Evolutionary conservation across 2,329 filamentous ascomycete genomes (phyloP).

Genomic region (Fusarium veterinarium): DNA sequence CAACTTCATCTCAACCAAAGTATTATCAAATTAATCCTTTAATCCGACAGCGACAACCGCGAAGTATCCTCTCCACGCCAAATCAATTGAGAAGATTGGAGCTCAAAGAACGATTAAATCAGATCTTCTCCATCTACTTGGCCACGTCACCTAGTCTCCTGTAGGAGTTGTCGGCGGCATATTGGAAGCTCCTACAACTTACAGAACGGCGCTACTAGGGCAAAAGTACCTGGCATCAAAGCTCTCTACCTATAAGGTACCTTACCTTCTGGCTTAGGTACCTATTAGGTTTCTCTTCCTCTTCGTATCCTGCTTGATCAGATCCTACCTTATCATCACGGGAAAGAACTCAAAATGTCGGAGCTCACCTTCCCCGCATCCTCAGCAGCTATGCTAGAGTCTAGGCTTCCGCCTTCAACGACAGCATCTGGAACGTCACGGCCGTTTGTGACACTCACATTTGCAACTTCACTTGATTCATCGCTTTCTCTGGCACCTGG

Average conservation of each 20-base stretch:
- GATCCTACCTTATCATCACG: background rate
- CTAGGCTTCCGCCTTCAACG: conserved; percentile 47
- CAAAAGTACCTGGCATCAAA: background rate
- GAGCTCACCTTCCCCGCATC: conserved; percentile 51
- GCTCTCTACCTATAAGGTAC: background rate
- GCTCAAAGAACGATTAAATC: background rate
- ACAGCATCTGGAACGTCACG: conserved; percentile 15
- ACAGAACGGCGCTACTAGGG: background rate
- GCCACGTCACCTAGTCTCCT: background rate
- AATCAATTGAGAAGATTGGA: background rate
- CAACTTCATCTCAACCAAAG: conserved; percentile 21
- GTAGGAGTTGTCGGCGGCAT: conserved; percentile 30
- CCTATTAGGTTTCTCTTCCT: background rate
- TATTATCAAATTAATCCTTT: background rate
- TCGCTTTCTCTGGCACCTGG: conserved; percentile 81
- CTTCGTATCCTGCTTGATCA: background rate
- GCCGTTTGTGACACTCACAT: conserved; percentile 82
- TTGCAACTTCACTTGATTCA: conserved; percentile 89
- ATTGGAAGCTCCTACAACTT: conserved; percentile 7
- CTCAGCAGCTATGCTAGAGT: conserved; percentile 48
- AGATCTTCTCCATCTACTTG: conserved; percentile 1
- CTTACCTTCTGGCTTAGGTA: background rate
- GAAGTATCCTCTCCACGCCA: no score
- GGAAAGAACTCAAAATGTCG: conserved; percentile 44
- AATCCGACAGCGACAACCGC: no score